Conservation (phyloP, 257 asterid species). For the Cruciata laevipes region DNA sequence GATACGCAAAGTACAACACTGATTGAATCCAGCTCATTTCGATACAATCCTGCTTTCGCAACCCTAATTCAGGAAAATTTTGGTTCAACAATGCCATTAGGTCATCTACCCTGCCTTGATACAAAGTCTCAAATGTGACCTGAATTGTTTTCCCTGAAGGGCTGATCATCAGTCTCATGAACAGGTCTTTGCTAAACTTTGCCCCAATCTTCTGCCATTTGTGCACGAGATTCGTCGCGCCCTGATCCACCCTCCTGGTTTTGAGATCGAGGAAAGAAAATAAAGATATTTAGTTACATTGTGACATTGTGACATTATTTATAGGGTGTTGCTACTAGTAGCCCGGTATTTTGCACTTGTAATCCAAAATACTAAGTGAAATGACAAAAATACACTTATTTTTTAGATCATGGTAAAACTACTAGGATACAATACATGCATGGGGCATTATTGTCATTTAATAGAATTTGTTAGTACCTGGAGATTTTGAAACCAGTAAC, state of each 20-base stretch:
- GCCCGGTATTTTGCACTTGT: too few species aligned
- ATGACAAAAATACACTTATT: too few species aligned
- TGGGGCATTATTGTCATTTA: too few species aligned
- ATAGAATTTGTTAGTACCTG: too few species aligned
- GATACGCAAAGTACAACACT: constrained; percentile 4
- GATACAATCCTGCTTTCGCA: background rate
- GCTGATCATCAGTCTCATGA: constrained; percentile 37
- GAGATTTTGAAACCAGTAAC: background rate
- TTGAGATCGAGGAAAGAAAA: too few species aligned
- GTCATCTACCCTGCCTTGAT: background rate
- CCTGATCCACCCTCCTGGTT: background rate
- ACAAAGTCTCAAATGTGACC: background rate
- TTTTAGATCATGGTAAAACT: too few species aligned
- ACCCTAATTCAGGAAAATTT: background rate
- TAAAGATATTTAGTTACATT: too few species aligned
- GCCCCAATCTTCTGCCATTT: constrained; percentile 44
- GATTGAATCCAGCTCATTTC: background rate
- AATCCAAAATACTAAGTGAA: too few species aligned
- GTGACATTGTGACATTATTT: too few species aligned
- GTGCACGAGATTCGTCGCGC: constrained; percentile 22
- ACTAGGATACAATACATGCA: too few species aligned
- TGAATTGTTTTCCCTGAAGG: background rate
- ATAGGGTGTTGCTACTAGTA: too few species aligned
- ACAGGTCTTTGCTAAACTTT: constrained; percentile 30
- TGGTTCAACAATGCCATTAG: background rate